A percentile compares a stretch with the other conserved stretches of the same genome.
Conservation (phyloP, 2,329 filamentous ascomycete genomes). For the Xylariaceae sp. region DNA sequence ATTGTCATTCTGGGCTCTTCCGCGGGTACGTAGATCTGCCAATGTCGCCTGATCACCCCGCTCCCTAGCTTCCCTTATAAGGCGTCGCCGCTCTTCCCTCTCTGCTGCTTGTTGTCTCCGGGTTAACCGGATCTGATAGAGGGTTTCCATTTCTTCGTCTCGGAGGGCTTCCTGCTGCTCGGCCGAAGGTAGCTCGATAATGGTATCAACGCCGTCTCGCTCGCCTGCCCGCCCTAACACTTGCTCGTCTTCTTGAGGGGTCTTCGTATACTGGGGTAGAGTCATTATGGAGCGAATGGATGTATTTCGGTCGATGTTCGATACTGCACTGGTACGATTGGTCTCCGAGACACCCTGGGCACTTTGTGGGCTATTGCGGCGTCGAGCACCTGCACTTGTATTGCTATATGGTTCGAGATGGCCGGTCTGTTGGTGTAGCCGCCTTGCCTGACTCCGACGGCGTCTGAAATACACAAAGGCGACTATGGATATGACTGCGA, state of each 20-base stretch:
- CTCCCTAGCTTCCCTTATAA: constrained; percentile 65
- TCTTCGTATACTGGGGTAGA: constrained; percentile 74
- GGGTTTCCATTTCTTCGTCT: constrained; percentile 85
- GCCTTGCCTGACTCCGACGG: constrained; percentile 5
- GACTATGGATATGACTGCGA: constrained; percentile 15
- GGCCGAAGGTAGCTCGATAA: constrained; percentile 75
- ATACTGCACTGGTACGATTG: constrained; percentile 27
- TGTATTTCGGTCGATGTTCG: constrained; percentile 67
- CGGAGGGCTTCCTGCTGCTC: constrained; percentile 74
- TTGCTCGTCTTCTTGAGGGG: constrained; percentile 68
- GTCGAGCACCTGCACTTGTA: constrained; percentile 11
- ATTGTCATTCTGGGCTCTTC: constrained; percentile 40
- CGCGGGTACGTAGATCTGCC: constrained; percentile 57
- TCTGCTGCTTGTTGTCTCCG: constrained; percentile 71
- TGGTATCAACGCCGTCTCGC: constrained; percentile 82
- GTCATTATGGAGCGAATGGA: constrained; percentile 94
- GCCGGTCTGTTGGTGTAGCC: constrained; percentile 5
- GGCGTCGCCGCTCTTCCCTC: constrained; percentile 66
- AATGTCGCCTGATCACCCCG: constrained; percentile 65
- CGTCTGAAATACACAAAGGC: constrained; percentile 14
- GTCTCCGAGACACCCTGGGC: constrained; percentile 24
- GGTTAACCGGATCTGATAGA: constrained; percentile 82
- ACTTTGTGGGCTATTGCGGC: constrained; percentile 6
- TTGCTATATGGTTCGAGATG: constrained; percentile 12
- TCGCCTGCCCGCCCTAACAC: constrained; percentile 87